Evolutionary conservation across 768 basidiomycete species (phyloP), one percentile per base, ranked within the genome.

Genomic region (Termitomyces sp.): DNA sequence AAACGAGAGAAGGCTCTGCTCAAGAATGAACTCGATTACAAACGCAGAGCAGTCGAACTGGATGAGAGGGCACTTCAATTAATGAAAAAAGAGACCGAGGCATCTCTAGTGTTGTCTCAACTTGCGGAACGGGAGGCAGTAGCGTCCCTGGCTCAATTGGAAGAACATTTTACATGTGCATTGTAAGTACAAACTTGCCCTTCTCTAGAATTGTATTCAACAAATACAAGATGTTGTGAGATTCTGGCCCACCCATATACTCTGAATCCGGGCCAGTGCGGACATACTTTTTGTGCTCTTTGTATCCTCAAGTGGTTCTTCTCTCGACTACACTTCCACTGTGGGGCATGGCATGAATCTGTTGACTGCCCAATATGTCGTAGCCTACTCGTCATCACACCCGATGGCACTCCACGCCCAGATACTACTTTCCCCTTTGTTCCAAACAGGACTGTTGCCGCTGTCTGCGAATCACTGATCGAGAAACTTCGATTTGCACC

Each of bases 281-380:
- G 87, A 10, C 87, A 89, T 64, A 80, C 85, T 4, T 88, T 85
- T 65, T 88, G 85, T 65, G 80, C 82, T 32, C 70, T 83, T 49
- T 87, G 85, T 69, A 83, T 86, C 59, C 68, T 88, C 32, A 82
- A 81, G 64, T 86, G 85, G 83, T 82, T 83, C 70, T 87, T 87
- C 73, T 83, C 85, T 63, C 80, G 81, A 49, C 70, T 87, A 30
- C 86, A 88, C 69, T 73, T 72, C 48, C 74, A 72, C 0, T 88
- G 87, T 65, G 85, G 85, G 30, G 72, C 74, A 33, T 89, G 87
- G 87, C 87, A 87, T 60, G 81, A 85, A 63, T 67, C 78, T 13
- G 83, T 87, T 44, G 81, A 84, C 62, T 88, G 85, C 68, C 87
- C 86, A 36, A 76, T 87, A 57, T 88, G 86, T 68, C 84, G 84